Evolutionary conservation across 129 eudicot species (phyloP).

Genomic region (carrot (Daucus carota)): DH1_v3.0 NC_030385.2:33775501-33776000

Average conservation of each 20-base stretch:
- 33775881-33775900: conserved; percentile 17
- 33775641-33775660: conserved; percentile 33
- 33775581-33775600: conserved; percentile 33
- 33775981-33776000: conserved; percentile 8
- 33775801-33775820: not conserved
- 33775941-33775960: conserved; percentile 18
- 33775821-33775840: not conserved
- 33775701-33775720: conserved; percentile 6
- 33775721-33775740: not conserved
- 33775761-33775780: not conserved
- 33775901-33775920: conserved; percentile 33
- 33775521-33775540: not conserved
- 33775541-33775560: conserved; percentile 12
- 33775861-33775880: conserved; percentile 16
- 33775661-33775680: conserved; percentile 16
- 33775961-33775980: conserved; percentile 8
- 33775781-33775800: not conserved
- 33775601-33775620: conserved; percentile 34
- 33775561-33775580: conserved; percentile 7
- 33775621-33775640: conserved; percentile 30
- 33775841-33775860: conserved; percentile 8
- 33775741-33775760: not conserved
- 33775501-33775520: not conserved
- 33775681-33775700: conserved; percentile 17
- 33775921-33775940: conserved; percentile 22